Percentiles rank a stretch among this genome's conserved stretches.
These are phyloP conservation scores for Rhodosporidiobolus odoratus DNA, from an alignment of 768 basidiomycete genomes.

Conservation along the genomic window DNA sequence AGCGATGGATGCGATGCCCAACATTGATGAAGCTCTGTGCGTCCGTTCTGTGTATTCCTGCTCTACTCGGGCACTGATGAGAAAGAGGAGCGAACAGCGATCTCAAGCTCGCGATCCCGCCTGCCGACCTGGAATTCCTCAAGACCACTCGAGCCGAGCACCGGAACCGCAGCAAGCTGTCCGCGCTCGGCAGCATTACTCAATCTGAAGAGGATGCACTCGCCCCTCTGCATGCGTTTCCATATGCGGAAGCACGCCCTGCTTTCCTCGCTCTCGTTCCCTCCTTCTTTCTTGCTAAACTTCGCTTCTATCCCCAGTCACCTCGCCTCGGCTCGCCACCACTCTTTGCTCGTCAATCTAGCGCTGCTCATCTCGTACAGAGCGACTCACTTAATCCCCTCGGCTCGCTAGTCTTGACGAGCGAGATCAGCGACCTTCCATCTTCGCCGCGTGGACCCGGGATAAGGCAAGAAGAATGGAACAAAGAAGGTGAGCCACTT, in stretches of 20 bases:
- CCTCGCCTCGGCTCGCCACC: constrained; percentile 5
- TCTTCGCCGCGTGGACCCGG: not conserved
- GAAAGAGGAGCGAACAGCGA: not conserved
- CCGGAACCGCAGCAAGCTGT: not conserved
- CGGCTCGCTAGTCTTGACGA: not conserved
- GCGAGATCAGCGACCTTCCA: not conserved
- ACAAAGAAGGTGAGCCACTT: constrained; percentile 8
- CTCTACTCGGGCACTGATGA: not conserved
- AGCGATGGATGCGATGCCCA: not conserved
- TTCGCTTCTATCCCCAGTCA: not conserved
- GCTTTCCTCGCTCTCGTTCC: not conserved
- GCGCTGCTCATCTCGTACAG: too few species aligned
- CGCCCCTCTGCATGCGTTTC: not conserved
- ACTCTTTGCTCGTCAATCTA: not conserved
- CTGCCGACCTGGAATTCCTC: not conserved
- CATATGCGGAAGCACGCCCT: not conserved
- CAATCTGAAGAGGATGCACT: not conserved
- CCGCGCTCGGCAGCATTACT: not conserved
- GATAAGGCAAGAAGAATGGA: not conserved
- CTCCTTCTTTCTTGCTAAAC: not conserved
- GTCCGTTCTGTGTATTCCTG: not conserved
- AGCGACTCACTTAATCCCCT: not conserved
- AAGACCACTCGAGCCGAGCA: not conserved
- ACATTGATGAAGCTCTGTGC: not conserved
- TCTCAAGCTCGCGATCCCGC: not conserved